Conservation (phyloP, 805 yeast genomes). For the Nakazawaea ambrosiae region DNA sequence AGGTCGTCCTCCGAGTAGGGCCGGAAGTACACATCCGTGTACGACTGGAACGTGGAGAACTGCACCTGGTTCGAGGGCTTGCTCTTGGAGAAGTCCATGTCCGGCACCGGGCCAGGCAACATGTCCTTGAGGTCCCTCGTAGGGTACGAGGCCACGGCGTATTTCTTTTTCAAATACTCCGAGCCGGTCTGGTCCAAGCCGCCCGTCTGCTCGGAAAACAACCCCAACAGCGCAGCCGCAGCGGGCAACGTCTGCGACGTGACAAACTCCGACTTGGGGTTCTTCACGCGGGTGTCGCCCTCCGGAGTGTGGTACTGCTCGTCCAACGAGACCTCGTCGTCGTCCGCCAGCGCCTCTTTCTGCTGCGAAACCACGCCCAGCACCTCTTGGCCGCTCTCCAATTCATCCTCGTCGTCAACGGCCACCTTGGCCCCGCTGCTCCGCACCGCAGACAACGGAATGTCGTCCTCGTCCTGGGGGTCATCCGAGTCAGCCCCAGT, state of each 20-base stretch:
- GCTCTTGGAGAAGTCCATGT: slow-evolving; percentile 73
- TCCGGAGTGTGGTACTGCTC: slow-evolving; percentile 37
- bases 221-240: slow-evolving; percentile 56
- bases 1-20: slow-evolving; percentile 76
- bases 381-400: background rate
- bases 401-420: background rate
- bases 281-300: slow-evolving; percentile 53
- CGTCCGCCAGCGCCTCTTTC: slow-evolving; percentile 1
- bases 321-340: slow-evolving; percentile 11
- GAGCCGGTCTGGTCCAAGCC: slow-evolving; percentile 63
- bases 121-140: slow-evolving; percentile 63
- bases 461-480: slow-evolving; percentile 10
- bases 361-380: background rate
- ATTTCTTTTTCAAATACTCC: slow-evolving; percentile 67
- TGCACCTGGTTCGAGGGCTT: slow-evolving; percentile 91
- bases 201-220: slow-evolving; percentile 53
- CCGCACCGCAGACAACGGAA: slow-evolving; percentile 4
- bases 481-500: slow-evolving; percentile 11
- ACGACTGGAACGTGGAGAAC: slow-evolving; percentile 78
- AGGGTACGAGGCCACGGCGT: slow-evolving; percentile 90
- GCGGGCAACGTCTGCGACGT: slow-evolving; percentile 61
- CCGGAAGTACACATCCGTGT: slow-evolving; percentile 80
- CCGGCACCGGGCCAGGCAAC: slow-evolving; percentile 86
- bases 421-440: background rate
- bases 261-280: slow-evolving; percentile 74